phyloP scores from a whole-genome alignment of 768 basidiomycete species.

The Tricholoma flavovirens region DNA sequence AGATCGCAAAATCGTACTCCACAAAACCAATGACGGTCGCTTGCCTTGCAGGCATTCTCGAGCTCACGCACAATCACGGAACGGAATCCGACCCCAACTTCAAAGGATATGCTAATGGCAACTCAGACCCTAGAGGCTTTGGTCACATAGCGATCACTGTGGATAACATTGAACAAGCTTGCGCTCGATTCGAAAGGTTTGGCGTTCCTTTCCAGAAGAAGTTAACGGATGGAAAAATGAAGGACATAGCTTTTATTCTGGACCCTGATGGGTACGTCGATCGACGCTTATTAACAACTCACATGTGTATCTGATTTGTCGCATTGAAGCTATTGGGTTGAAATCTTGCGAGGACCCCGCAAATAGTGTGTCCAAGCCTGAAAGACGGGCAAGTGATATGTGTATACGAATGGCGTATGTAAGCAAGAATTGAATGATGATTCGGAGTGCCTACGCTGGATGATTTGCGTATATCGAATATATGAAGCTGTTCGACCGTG shows the following conservation, averaged over 20 bases:
- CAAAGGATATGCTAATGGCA: slow-evolving; percentile 81
- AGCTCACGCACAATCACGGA: slow-evolving; percentile 87
- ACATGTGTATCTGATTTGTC: background rate
- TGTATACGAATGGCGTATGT: background rate
- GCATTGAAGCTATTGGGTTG: slow-evolving; percentile 50
- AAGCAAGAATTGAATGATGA: background rate
- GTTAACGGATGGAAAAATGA: slow-evolving; percentile 83
- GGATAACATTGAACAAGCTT: slow-evolving; percentile 77
- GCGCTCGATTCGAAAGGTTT: slow-evolving; percentile 73
- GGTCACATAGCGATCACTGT: slow-evolving; percentile 89
- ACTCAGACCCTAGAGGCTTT: slow-evolving; percentile 75
- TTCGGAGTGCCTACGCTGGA: no score
- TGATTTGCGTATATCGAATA: no score
- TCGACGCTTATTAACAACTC: background rate
- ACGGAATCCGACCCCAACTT: slow-evolving; percentile 77
- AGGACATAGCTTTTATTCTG: slow-evolving; percentile 74
- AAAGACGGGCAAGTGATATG: background rate
- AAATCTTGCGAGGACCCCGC: slow-evolving; percentile 37
- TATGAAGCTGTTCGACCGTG: no score
- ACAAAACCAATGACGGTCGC: background rate
- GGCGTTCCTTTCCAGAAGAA: slow-evolving; percentile 86
- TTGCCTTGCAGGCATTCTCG: slow-evolving; percentile 56
- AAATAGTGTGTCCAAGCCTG: background rate
- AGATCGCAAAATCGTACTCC: background rate
- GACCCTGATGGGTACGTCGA: slow-evolving; percentile 72